Evolutionary conservation across 2,329 filamentous ascomycete species (phyloP).

Genomic region (Thelonectria olida): DNA sequence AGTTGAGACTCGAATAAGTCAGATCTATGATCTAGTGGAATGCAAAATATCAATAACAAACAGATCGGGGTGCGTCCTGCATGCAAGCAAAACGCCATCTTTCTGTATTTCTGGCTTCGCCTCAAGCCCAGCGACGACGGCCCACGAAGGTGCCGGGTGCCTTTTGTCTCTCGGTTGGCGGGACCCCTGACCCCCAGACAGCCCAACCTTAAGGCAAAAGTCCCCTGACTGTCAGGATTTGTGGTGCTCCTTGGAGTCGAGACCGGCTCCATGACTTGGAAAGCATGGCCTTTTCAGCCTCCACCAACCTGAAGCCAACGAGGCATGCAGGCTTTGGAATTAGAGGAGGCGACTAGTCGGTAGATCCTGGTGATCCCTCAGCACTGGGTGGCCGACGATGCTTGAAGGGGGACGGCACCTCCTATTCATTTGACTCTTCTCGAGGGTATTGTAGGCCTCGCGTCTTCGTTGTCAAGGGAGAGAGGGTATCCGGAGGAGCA

Average conservation of each 20-base stretch:
- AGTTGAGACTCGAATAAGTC: background rate
- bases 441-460: background rate
- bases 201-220: background rate
- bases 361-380: constrained; percentile 8
- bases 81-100: background rate
- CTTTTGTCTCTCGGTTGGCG: background rate
- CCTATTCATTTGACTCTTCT: constrained; percentile 7
- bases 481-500: background rate
- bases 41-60: background rate
- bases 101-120: background rate
- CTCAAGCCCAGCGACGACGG: background rate
- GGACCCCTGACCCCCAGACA: background rate
- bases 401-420: constrained; percentile 1
- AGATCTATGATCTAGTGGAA: background rate
- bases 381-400: constrained; percentile 1
- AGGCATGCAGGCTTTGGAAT: constrained; percentile 8
- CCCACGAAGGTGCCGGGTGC: background rate
- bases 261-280: background rate
- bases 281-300: constrained; percentile 1
- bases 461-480: background rate
- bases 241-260: constrained; percentile 1
- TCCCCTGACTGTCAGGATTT: background rate
- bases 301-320: constrained; percentile 7
- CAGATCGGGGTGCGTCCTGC: background rate
- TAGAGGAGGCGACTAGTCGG: constrained; percentile 1